Evolutionary conservation across 345 rosid genomes (phyloP), one percentile per base, ranked within the genome.

Genomic region (Populus euphratica): DNA sequence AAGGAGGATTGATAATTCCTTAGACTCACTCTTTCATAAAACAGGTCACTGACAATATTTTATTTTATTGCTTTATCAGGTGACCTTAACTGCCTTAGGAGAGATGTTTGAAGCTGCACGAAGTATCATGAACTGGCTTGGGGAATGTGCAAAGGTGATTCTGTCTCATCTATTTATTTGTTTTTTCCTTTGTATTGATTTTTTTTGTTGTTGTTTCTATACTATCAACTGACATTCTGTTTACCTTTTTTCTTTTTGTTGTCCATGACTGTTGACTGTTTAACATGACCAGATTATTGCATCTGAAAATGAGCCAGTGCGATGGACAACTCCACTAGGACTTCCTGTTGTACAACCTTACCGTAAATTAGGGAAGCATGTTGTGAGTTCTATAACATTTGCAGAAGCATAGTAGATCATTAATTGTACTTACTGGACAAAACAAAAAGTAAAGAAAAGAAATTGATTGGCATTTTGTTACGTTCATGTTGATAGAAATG

Each of bases 331-430:
- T 77, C 97, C 98, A 56, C 87, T 96, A 41, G 98, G 98, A 73
- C 98, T 96, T 85, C 98, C 99, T 82, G 99, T 94, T 79, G 97
- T 96, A 74, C 99, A 96, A 79, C 99, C 99, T 70, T 96, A 96
- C 78, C 91, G 88, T 56, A 88, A 85, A 78, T 73, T 87, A 77
- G 98, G 92, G 83, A 86, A 91, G 72, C 91, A 88, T 79, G 81
- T 82, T 43, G 99, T 96, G 81, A 87, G 97, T 89, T 68, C 70
- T 41, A 33, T 61, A 25, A 20, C 73, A 36, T 69, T 54, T 80
- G 38, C 50, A 66, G 31, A 21, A 31, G 43, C 72, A 41, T 52
- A 43, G 63, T 59, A 59, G 63, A 23, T 1, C 63, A 59, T 59
- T 41, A 41, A 59, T 59, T n/a, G 29, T 59, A 59, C 27, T 59